Percentiles rank a stretch among this genome's conserved stretches.
Conservation (phyloP, 2,329 filamentous ascomycete species). For the Alternaria sp. region DNA sequence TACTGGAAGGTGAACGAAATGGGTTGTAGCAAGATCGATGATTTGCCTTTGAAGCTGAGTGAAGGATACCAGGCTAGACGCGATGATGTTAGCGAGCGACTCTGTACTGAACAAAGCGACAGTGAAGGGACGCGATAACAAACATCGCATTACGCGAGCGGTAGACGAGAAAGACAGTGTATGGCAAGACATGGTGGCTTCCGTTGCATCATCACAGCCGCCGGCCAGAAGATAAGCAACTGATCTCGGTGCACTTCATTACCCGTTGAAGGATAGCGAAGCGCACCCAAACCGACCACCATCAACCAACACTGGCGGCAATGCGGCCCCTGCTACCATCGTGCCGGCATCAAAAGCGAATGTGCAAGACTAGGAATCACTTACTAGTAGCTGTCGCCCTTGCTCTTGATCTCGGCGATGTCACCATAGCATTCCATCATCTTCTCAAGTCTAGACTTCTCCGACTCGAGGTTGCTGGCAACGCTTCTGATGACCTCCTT, state of each 20-base stretch:
- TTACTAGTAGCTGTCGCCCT: slow-evolving; percentile 54
- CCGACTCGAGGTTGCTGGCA: slow-evolving; percentile 48
- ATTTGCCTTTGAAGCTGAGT: slow-evolving; percentile 59
- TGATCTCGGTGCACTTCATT: slow-evolving; percentile 15
- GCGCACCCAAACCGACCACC: background rate
- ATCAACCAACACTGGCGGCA: background rate
- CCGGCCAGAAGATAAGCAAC: slow-evolving; percentile 15
- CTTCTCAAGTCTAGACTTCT: slow-evolving; percentile 52
- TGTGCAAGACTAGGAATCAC: slow-evolving; percentile 37
- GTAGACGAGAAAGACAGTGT: slow-evolving; percentile 13
- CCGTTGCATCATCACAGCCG: slow-evolving; percentile 5
- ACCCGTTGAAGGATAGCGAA: slow-evolving; percentile 10
- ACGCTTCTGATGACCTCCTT: slow-evolving; percentile 48
- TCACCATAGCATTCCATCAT: slow-evolving; percentile 52
- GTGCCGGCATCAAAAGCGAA: slow-evolving; percentile 16
- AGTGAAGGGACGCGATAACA: background rate
- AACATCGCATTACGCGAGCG: slow-evolving; percentile 13
- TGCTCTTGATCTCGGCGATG: slow-evolving; percentile 52
- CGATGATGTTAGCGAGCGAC: slow-evolving; percentile 4
- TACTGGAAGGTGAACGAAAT: slow-evolving; percentile 60
- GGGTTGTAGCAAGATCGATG: slow-evolving; percentile 58
- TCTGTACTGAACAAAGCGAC: background rate
- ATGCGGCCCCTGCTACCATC: slow-evolving; percentile 1
- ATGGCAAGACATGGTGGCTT: slow-evolving; percentile 14
- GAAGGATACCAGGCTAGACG: slow-evolving; percentile 58